phyloP scores from a whole-genome alignment of 2,329 filamentous ascomycete species.

The Aspergillus melleus region DNA sequence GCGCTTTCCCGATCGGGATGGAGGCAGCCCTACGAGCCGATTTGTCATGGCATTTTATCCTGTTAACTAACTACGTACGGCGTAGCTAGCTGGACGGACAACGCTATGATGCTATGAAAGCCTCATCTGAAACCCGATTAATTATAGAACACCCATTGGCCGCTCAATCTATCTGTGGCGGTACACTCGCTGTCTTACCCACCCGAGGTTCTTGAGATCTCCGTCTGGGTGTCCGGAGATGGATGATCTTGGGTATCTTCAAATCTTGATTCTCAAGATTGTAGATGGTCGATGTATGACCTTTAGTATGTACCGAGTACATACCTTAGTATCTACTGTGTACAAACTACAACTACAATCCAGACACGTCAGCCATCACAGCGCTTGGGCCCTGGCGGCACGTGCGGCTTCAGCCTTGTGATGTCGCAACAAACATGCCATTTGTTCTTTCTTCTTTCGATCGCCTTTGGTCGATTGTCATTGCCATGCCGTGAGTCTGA shows the following conservation, averaged over 20 bases:
- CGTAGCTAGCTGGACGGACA: not conserved
- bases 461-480: no score
- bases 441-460: no score
- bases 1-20: not conserved
- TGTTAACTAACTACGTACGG: no score
- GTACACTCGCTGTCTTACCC: not conserved
- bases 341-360: no score
- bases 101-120: not conserved
- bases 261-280: no score
- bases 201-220: no score
- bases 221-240: not conserved
- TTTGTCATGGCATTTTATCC: not conserved
- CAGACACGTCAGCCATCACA: not conserved
- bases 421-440: not conserved
- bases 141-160: not conserved
- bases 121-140: not conserved
- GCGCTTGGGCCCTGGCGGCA: not conserved
- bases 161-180: not conserved
- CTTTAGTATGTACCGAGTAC: no score
- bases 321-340: no score
- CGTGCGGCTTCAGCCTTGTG: not conserved
- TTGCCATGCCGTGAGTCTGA: no score
- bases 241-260: no score
- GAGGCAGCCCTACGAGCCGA: not conserved
- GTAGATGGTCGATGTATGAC: no score